Base-by-base conservation (phyloP, 352 stramenopile genomes). In the Globisporangium middletonii region DNA sequence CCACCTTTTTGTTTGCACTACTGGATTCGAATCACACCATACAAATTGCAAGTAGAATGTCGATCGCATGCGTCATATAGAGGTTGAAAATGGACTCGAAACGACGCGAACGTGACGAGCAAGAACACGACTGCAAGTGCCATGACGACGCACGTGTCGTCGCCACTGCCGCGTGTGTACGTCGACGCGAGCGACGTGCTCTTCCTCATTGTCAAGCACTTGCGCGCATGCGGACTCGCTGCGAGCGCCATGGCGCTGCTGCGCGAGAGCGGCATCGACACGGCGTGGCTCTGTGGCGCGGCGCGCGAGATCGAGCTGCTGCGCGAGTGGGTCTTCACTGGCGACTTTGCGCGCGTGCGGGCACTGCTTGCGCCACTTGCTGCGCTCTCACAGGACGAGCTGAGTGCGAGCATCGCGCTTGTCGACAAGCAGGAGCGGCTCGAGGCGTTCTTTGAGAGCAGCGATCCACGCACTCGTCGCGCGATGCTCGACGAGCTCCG, bases 211-310 rank as follows among this genome's bases (percentile, higher is more conserved):
- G 59, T 56, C 1, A 67, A 73, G 42, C 78, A 86, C 60, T 51
- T 92, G 23, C 69, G 75, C 16, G 48, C 53, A 0, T 71, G 63
- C 15, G 69, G 65, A 8, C 62, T 88, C 9, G 71, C 62, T 55
- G 55, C 59, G 15, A 75, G 62, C 4, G 77, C 72, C 12, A 59
- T 85, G 53, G 51, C 68, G 52, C 64, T 92, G 53, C 68, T 83
- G 56, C 53, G 65, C 23, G 79, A 92, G 58, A 83, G 65, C 37
- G 73, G 71, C 0, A 7, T 92, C 4, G 77, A 92, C 65, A 63
- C 67, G 4, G 56, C 63, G 13, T 92, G 77, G 74, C 71, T 89
- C 53, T 83, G 73, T 27, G 77, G 82, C 0, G 47, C 62, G 35
- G 84, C 69, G 6, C 52, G 45, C 4, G 78, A 86, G 47, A 35